Base-by-base conservation (phyloP, 371 early-diverging fungal species). In the Mortierella sp. region DNA sequence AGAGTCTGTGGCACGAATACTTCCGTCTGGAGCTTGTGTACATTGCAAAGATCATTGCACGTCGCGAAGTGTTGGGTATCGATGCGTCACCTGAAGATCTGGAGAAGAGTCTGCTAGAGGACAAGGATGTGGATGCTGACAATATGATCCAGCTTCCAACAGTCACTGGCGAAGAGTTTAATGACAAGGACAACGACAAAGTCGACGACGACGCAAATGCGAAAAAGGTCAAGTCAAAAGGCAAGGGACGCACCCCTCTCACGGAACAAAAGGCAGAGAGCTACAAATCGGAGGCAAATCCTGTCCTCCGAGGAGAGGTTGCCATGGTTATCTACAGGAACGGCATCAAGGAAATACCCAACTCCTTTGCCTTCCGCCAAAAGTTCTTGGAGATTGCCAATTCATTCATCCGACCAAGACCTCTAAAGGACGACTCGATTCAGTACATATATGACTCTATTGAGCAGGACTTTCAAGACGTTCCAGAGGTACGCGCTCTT, bases 1-100 rank as follows among this genome's bases (percentile, higher is more conserved):
- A 85, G 65, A 74, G 68, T 54, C 81, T 98, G 37, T 98, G 97
- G 96, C 85, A 88, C 21, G 95, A 95, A 79, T 98, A 96, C 77
- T 95, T 96, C 74, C 89, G 92, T 27, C 83, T 98, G 28, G 98
- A 98, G 79, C 72, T 95, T 22, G 78, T 94, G n/a, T 96, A 91
- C 66, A 83, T 94, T 27, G 94, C 92, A 68, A 95, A 95, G 79
- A 87, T 97, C 65, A 89, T 87, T 64, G 82, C 88, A 17, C 86
- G 98, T 61, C 83, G 96, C 61, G 84, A 89, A 51, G 78, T 98
- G 8, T 84, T 96, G n/a, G 87, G 88, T 34, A 86, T 90, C 37
- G 87, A 86, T 46, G 79, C 76, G 19, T 65, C 61, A 55, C 54
- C 54, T 14, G 55, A 77, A 22, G 71, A 82, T 12, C 66, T 68